Conservation (phyloP, 192 early-diverging fungal genomes). For the Diversispora epigaea region DNA sequence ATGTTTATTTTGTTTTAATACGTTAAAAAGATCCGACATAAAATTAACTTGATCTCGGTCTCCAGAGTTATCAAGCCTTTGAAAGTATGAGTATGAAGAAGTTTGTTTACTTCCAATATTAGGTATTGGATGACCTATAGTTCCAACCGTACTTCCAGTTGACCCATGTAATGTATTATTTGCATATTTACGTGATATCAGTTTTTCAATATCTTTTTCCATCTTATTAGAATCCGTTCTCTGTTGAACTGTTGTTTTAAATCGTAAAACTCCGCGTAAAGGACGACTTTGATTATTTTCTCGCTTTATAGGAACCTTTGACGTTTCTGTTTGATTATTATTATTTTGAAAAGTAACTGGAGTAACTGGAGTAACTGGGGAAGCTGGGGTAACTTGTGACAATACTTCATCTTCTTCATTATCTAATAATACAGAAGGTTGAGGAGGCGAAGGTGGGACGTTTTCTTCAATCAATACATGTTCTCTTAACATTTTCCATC, state of each 20-base stretch:
- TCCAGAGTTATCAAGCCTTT: background rate
- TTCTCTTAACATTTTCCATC: slow-evolving; percentile 18
- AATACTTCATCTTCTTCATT: background rate
- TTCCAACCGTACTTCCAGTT: slow-evolving; percentile 34
- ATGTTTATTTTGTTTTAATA: slow-evolving; percentile 31
- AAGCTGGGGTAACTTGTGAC: background rate
- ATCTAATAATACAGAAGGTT: background rate
- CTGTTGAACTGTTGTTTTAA: slow-evolving; percentile 45
- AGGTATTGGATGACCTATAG: slow-evolving; percentile 32
- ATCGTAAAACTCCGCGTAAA: slow-evolving; percentile 36
- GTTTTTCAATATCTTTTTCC: slow-evolving; percentile 49
- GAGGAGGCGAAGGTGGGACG: background rate
- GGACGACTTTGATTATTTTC: slow-evolving; percentile 17
- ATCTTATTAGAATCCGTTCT: slow-evolving; percentile 42
- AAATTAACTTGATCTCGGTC: slow-evolving; percentile 17
- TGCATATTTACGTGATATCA: slow-evolving; percentile 28
- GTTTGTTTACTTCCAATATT: slow-evolving; percentile 30
- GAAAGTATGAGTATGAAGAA: slow-evolving; percentile 28
- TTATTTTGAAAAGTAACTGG: too few relatives aligned
- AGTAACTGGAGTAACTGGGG: background rate
- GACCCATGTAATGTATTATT: slow-evolving; percentile 34
- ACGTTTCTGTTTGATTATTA: background rate
- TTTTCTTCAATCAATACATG: slow-evolving; percentile 9
- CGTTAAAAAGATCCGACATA: slow-evolving; percentile 6
- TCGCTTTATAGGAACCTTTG: background rate